Base-by-base conservation (phyloP, 345 rosid genomes). In the Euphorbia pulcherrima region DNA sequence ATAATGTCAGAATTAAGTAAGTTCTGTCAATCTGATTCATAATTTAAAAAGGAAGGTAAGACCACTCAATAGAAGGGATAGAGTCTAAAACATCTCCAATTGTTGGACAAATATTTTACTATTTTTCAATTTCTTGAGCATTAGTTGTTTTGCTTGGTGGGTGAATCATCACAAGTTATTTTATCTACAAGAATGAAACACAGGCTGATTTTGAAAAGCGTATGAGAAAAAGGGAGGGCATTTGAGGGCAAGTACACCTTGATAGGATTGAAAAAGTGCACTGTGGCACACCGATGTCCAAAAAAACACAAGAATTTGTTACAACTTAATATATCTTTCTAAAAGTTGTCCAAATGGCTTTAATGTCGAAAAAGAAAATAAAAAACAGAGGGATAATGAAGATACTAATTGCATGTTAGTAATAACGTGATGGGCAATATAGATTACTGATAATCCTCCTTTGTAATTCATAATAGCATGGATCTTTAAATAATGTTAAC, bases 291-390 rank as follows among this genome's bases (percentile, higher is more conserved):
- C 35, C 29, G 10, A 35, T 41, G 18, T n/a, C 24, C 44, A 30
- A 58, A 18, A 23, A 58, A 58, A 8, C 62, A 58, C 62, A 58
- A 58, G 24, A 58, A 58, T 58, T 58, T 57, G 20, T 33, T 58
- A 8, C 9, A 58, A 30, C 18, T 17, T 29, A 30, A 29, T 58
- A 29, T 58, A 13, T 30, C 14, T 30, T 28, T 57, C 3, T 18
- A 33, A 28, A 8, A 30, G 8, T n/a, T 17, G 11, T 58, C 41
- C 41, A 58, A 58, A n/a, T 5, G 24, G 62, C 33, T 58, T 17
- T 58, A 57, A 28, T 7, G 7, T 33, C 7, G 7, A 44, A 44
- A 12, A 44, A 44, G 3, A 44, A 12, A 44, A 44, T 2, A 44
- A 18, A 14, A 1, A 12, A 10, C 50, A 11, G 47, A 41, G 37